Evolutionary conservation across 2,329 filamentous ascomycete species (phyloP), one percentile per base, ranked within the genome.

Genomic region (Diaporthe capsici): DNA sequence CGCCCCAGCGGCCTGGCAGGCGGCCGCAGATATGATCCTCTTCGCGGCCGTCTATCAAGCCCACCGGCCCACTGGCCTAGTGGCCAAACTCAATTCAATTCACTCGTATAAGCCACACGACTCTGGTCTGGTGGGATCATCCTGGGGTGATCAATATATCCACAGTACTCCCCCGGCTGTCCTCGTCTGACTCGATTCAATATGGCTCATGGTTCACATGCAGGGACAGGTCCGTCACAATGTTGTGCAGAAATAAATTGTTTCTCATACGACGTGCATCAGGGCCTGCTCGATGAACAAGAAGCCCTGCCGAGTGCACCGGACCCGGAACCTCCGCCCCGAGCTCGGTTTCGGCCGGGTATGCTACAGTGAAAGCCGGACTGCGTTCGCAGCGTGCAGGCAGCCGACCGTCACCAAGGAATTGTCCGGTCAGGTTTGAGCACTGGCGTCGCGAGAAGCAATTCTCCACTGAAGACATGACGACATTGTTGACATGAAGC

Each of bases 81-180:
- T 39, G 65, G 65, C 65, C 34, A 70, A 70, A 70, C 65, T 70
- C 49, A 70, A 70, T 55, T 70, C 65, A 55, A 31, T 55, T n/a
- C 31, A 47, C 42, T 65, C 61, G 42, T 49, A 34, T n/a, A 49
- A 49, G 61, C 61, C 61, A 55, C 65, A 42, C 65, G 65, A 25
- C n/a, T 42, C 9, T 55, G 34, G 1, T 39, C 20, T 61, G 55
- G 37, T 31, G 73, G 63, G 61, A 34, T 63, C 15, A 71, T 71
- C 65, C 73, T 44, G 31, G 73, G 31, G 9, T 55, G 49, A 25
- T 55, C 65, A 55, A 55, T 39, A 28, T 55, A 70, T 28, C 49
- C 20, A 15, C 39, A 49, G 3, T 22, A 34, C 53, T 13, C 20
- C 51, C 34, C 34, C 12, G 10, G 51, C 20, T 17, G 31, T 28